Percentiles rank a stretch among this genome's conserved stretches.
phyloP scores from a whole-genome alignment of 805 yeast species.

The Danielozyma ontarioensis region DNA sequence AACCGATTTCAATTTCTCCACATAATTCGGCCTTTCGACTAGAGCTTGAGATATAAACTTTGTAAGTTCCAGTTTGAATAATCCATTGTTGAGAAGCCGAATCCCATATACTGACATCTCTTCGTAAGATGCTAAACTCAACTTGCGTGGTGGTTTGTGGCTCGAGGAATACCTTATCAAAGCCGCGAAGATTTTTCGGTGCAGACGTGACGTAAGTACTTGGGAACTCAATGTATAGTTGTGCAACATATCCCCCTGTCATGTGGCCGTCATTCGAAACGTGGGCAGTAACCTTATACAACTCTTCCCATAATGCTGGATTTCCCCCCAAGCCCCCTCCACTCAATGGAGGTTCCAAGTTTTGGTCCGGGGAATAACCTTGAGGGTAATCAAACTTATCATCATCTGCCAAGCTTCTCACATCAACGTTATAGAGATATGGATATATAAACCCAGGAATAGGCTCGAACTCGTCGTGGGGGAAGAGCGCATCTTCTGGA shows the following conservation, averaged over 20 bases:
- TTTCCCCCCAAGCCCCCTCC: constrained; percentile 59
- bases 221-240: constrained; percentile 50
- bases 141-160: constrained; percentile 36
- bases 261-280: constrained; percentile 45
- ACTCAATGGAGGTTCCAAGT: constrained; percentile 30
- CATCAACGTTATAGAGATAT: constrained; percentile 37
- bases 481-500: constrained; percentile 51
- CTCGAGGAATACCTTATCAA: constrained; percentile 46
- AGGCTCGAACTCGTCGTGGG: constrained; percentile 47
- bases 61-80: constrained; percentile 51
- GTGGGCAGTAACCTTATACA: constrained; percentile 40
- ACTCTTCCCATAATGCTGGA: constrained; percentile 52
- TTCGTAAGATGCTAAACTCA: constrained; percentile 40
- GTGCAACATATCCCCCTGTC: constrained; percentile 46
- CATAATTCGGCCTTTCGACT: constrained; percentile 43
- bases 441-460: constrained; percentile 57
- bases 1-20: constrained; percentile 40
- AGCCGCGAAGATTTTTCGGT: constrained; percentile 49
- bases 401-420: constrained; percentile 28
- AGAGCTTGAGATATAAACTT: constrained; percentile 46
- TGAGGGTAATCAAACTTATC: constrained; percentile 35
- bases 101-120: constrained; percentile 58
- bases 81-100: constrained; percentile 52
- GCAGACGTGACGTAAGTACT: constrained; percentile 46
- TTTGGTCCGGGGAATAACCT: constrained; percentile 32